phyloP scores from a whole-genome alignment of 257 asterid genomes.

The Salvia miltiorrhiza region DNA sequence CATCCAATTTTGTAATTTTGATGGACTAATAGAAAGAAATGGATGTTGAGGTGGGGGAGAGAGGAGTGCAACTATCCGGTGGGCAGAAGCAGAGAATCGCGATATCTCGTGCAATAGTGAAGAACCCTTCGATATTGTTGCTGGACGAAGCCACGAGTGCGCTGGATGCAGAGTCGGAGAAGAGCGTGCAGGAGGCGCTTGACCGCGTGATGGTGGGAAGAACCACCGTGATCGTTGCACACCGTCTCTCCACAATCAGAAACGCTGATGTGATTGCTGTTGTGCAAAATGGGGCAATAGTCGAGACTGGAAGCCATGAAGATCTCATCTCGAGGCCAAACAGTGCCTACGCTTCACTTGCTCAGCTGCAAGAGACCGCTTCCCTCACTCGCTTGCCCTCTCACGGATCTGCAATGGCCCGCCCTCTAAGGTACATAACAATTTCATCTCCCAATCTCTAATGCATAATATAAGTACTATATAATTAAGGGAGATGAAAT shows the following conservation, averaged over 20 bases:
- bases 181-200: slow-evolving; percentile 94
- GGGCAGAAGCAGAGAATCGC: slow-evolving; percentile 97
- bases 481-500: too few relatives aligned
- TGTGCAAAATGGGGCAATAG: slow-evolving; percentile 72
- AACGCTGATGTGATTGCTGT: slow-evolving; percentile 89
- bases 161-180: slow-evolving; percentile 95
- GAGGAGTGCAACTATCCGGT: slow-evolving; percentile 97
- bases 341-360: slow-evolving; percentile 82
- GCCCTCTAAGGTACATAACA: slow-evolving; percentile 76
- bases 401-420: slow-evolving; percentile 52
- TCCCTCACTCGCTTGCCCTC: slow-evolving; percentile 65
- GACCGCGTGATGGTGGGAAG: slow-evolving; percentile 96
- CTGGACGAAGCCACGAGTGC: slow-evolving; percentile 99
- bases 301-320: slow-evolving; percentile 85
- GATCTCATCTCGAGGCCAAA: slow-evolving; percentile 77
- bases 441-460: too few relatives aligned
- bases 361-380: slow-evolving; percentile 80
- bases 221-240: slow-evolving; percentile 87
- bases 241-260: slow-evolving; percentile 84
- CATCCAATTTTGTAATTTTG: too few relatives aligned
- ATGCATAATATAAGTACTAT: too few relatives aligned
- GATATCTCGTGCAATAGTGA: slow-evolving; percentile 86
- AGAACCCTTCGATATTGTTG: slow-evolving; percentile 79
- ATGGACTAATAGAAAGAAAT: too few relatives aligned
- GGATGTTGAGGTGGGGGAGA: slow-evolving; percentile 99